These are phyloP conservation scores for Alternaria metachromatica DNA, from an alignment of 2,329 filamentous ascomycete genomes.

Conservation along the genomic window DNA sequence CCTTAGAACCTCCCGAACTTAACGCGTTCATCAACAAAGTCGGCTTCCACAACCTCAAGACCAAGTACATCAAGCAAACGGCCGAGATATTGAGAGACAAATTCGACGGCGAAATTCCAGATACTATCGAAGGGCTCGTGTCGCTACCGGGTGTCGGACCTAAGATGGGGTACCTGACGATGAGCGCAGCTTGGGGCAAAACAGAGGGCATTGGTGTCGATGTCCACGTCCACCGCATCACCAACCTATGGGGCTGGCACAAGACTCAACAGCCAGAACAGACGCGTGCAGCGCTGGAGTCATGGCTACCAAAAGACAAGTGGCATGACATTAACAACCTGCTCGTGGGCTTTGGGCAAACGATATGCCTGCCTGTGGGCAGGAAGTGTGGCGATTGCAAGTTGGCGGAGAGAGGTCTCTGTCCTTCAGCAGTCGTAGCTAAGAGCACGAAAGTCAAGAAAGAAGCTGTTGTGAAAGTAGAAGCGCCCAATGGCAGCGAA, in stretches of 20 bases:
- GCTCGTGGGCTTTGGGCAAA: constrained; percentile 87
- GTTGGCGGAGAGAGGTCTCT: constrained; percentile 76
- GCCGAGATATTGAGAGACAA: constrained; percentile 75
- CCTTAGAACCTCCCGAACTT: constrained; percentile 68
- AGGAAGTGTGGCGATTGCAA: constrained; percentile 85
- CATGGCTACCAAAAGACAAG: constrained; percentile 81
- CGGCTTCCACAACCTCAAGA: constrained; percentile 96
- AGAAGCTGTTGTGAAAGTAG: constrained; percentile 44
- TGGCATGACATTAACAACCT: constrained; percentile 95
- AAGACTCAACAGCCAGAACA: constrained; percentile 81
- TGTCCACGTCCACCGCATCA: constrained; percentile 93
- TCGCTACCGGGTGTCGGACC: constrained; percentile 86
- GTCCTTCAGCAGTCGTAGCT: constrained; percentile 59
- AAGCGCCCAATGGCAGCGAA: constrained; percentile 42
- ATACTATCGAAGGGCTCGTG: constrained; percentile 75
- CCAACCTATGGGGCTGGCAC: constrained; percentile 93
- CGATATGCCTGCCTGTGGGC: constrained; percentile 80
- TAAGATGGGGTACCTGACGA: constrained; percentile 92
- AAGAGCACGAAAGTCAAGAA: constrained; percentile 61
- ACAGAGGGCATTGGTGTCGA: constrained; percentile 87
- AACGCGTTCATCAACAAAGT: constrained; percentile 83
- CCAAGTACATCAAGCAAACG: constrained; percentile 77
- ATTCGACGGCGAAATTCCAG: constrained; percentile 78
- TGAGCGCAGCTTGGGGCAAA: constrained; percentile 75
- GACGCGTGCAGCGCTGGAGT: constrained; percentile 75